Evolutionary conservation across 768 basidiomycete genomes (phyloP).

Genomic region (Suillus lakei): DNA sequence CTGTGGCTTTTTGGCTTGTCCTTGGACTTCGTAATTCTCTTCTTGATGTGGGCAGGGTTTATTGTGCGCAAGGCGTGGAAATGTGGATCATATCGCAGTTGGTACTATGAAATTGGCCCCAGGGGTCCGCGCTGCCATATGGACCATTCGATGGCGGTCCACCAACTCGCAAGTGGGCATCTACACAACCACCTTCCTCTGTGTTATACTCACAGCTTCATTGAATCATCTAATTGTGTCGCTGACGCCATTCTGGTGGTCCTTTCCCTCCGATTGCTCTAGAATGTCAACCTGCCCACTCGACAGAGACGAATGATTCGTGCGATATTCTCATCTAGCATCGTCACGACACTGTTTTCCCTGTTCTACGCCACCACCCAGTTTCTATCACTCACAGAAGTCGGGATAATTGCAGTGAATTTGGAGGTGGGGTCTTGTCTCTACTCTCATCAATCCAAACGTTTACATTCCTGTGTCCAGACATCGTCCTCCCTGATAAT

Average conservation of each 20-base stretch:
- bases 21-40: conserved; percentile 10
- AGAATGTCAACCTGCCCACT: conserved; percentile 18
- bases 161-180: conserved; percentile 11
- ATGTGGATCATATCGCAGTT: conserved; percentile 11
- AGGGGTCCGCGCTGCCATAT: conserved; percentile 7
- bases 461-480: not conserved
- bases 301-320: conserved; percentile 19
- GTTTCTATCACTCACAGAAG: not conserved
- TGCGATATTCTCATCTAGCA: conserved; percentile 13
- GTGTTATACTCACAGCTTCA: not conserved
- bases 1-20: conserved; percentile 4
- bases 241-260: conserved; percentile 10
- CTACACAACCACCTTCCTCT: not conserved
- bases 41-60: conserved; percentile 22
- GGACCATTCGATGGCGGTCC: not conserved
- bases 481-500: conserved; percentile 8
- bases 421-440: conserved; percentile 2
- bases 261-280: conserved; percentile 15
- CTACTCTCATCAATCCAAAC: not conserved
- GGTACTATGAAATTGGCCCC: conserved; percentile 3
- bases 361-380: conserved; percentile 7
- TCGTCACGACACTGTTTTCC: conserved; percentile 14
- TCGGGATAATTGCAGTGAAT: not conserved
- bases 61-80: conserved; percentile 6
- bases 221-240: conserved; percentile 5